Percentiles rank a stretch among this genome's conserved stretches.
Conservation (phyloP, 768 basidiomycete genomes). For the Kwoniella pini region DNA sequence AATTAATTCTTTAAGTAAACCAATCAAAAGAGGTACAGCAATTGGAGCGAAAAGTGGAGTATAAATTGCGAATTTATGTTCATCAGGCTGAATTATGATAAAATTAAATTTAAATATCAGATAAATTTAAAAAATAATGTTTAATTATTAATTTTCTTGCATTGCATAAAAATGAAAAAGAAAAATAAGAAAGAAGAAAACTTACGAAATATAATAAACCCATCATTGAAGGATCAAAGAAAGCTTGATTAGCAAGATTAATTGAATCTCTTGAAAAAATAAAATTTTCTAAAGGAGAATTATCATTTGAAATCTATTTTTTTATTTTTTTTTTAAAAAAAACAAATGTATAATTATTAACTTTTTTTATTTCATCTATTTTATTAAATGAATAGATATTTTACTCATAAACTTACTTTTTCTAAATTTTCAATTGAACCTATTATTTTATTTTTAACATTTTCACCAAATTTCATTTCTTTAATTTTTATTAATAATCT, state of each 20-base stretch:
- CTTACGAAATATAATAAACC: slow-evolving; percentile 82
- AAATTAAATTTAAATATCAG: background rate
- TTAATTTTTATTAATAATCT: slow-evolving; percentile 80
- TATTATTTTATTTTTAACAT: slow-evolving; percentile 72
- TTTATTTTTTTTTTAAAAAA: no score
- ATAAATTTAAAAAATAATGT: no score
- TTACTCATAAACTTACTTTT: slow-evolving; percentile 68
- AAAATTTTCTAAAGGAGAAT: slow-evolving; percentile 26
- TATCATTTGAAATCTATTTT: background rate
- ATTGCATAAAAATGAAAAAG: no score
- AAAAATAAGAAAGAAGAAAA: background rate
- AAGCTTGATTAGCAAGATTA: slow-evolving; percentile 63
- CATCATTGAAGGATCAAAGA: slow-evolving; percentile 96
- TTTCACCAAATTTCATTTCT: slow-evolving; percentile 85
- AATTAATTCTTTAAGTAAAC: slow-evolving; percentile 69
- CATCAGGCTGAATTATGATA: slow-evolving; percentile 63
- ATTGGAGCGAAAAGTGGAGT: slow-evolving; percentile 91
- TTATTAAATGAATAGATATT: no score
- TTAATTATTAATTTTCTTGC: no score
- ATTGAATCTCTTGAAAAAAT: slow-evolving; percentile 43
- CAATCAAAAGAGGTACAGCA: slow-evolving; percentile 75
- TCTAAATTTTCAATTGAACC: slow-evolving; percentile 72
- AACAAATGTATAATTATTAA: no score
- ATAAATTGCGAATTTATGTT: slow-evolving; percentile 97
- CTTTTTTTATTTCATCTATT: no score